Conservation (phyloP, 305 asterid species). For the Fraxinus baroniana region DNA sequence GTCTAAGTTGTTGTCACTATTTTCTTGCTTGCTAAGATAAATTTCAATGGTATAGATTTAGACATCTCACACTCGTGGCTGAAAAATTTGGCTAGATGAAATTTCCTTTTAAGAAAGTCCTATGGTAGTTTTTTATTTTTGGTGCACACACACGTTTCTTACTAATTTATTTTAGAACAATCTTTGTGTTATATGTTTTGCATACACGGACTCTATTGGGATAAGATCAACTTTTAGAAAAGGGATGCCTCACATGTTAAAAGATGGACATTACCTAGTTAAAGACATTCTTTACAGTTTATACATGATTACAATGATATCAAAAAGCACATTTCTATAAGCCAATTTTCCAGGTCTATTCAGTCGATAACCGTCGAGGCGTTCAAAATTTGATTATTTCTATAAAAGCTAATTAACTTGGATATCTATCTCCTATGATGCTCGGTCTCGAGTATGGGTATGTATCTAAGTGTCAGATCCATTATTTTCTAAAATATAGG, state of each 20-base stretch:
- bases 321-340: not conserved
- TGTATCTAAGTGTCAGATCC: too few relatives aligned
- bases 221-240: not conserved
- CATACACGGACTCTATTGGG: not conserved
- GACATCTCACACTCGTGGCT: not conserved
- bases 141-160: not conserved
- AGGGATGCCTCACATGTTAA: not conserved
- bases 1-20: constrained; percentile 6
- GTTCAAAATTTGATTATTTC: not conserved
- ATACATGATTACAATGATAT: not conserved
- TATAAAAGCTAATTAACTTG: not conserved
- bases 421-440: not conserved
- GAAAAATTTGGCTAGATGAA: not conserved
- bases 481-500: too few relatives aligned
- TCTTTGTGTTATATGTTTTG: not conserved
- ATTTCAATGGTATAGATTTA: not conserved
- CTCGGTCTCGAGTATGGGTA: too few relatives aligned
- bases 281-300: not conserved
- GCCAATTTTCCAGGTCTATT: not conserved
- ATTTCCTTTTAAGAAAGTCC: not conserved
- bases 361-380: not conserved
- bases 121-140: not conserved
- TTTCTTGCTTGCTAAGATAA: constrained; percentile 6
- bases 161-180: not conserved
- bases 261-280: not conserved